Conservation (phyloP, 176 grass and related monocot species). For the Oryza australiensis region DNA sequence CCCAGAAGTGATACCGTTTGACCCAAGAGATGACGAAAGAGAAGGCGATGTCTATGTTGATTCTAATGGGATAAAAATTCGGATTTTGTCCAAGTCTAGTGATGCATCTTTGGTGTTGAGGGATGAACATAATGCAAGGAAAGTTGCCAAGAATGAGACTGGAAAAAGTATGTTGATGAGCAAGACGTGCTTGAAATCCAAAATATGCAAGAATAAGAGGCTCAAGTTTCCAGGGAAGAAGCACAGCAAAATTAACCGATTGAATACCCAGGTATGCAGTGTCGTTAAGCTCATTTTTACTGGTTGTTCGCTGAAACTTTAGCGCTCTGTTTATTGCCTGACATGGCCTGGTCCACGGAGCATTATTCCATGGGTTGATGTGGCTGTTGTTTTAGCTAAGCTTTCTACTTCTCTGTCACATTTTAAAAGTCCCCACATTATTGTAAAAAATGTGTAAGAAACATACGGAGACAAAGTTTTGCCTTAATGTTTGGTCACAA, state of each 20-base stretch:
- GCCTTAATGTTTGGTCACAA: background rate
- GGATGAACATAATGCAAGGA: conserved; percentile 43
- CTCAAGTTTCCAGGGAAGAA: conserved; percentile 66
- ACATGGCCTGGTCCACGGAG: conserved; percentile 5
- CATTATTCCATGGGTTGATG: conserved; percentile 35
- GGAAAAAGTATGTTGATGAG: conserved; percentile 47
- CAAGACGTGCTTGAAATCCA: conserved; percentile 39
- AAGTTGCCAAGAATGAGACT: conserved; percentile 45
- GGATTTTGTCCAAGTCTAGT: conserved; percentile 68
- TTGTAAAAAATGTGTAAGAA: background rate
- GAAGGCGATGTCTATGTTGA: conserved; percentile 86
- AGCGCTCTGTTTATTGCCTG: conserved; percentile 20
- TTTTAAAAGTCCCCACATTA: background rate
- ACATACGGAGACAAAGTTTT: background rate
- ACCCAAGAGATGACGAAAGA: conserved; percentile 46
- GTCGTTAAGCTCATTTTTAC: conserved; percentile 15
- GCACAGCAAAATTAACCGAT: conserved; percentile 44
- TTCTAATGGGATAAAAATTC: conserved; percentile 92
- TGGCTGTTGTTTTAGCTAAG: conserved; percentile 22
- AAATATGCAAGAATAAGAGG: conserved; percentile 59
- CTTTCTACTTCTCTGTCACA: background rate
- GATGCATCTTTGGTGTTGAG: conserved; percentile 38
- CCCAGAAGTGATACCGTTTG: conserved; percentile 32
- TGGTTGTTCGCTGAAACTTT: conserved; percentile 18
- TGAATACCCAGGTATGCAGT: conserved; percentile 63